phyloP scores from a whole-genome alignment of 148 eudicot species.

The Mesembryanthemum crystallinum region DNA sequence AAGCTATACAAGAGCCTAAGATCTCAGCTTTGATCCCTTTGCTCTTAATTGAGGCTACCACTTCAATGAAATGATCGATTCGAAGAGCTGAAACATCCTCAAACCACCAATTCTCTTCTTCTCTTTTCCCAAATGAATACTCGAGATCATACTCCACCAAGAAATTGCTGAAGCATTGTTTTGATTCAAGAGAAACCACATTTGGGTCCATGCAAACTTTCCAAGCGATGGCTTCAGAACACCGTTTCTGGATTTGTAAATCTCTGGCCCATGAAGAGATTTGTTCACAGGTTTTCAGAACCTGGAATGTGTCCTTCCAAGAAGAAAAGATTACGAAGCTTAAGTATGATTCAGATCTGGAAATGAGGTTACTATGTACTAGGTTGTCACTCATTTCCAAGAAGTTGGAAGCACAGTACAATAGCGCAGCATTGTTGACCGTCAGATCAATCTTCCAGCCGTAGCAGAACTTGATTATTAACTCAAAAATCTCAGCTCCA shows the following conservation, averaged over 20 bases:
- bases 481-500: slow-evolving; percentile 39
- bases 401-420: slow-evolving; percentile 44
- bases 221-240: slow-evolving; percentile 51
- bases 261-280: slow-evolving; percentile 40
- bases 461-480: slow-evolving; percentile 43
- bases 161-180: slow-evolving; percentile 9
- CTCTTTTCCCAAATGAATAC: slow-evolving; percentile 11
- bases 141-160: slow-evolving; percentile 9
- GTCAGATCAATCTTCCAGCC: slow-evolving; percentile 44
- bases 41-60: slow-evolving; percentile 31
- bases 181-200: slow-evolving; percentile 10
- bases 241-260: slow-evolving; percentile 32
- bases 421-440: slow-evolving; percentile 33
- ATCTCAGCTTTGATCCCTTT: slow-evolving; percentile 40
- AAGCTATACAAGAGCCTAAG: slow-evolving; percentile 45
- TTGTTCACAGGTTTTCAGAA: slow-evolving; percentile 44
- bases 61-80: slow-evolving; percentile 54
- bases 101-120: slow-evolving; percentile 44
- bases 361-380: slow-evolving; percentile 36
- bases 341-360: slow-evolving; percentile 38
- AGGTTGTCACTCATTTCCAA: slow-evolving; percentile 49
- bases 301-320: slow-evolving; percentile 47
- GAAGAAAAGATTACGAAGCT: slow-evolving; percentile 41
- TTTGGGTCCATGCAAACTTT: slow-evolving; percentile 34
- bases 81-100: slow-evolving; percentile 43